Conservation (phyloP, 1,284 basidiomycete species). For the Trametes versicolor region DNA sequence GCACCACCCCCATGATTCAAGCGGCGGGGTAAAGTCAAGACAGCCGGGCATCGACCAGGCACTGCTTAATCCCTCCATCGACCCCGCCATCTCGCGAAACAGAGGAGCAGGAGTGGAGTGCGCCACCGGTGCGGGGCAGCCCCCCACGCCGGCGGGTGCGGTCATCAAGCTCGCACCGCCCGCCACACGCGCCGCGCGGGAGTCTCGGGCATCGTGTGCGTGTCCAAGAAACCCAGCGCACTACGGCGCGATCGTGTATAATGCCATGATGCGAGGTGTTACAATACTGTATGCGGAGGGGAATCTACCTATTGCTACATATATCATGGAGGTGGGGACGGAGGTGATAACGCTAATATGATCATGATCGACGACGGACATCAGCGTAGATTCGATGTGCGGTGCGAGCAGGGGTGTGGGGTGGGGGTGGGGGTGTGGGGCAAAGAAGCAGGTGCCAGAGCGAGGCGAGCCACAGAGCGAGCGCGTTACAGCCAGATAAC, state of each 20-base stretch:
- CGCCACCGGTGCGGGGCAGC: no score
- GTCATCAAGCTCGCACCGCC: not conserved
- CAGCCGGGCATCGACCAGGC: no score
- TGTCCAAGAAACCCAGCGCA: constrained; percentile 36
- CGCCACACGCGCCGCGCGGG: not conserved
- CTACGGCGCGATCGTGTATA: constrained; percentile 40
- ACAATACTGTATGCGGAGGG: constrained; percentile 31
- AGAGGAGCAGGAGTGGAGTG: no score
- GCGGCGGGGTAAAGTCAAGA: no score
- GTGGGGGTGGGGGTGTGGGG: not conserved
- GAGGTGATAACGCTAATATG: not conserved
- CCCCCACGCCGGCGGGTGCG: no score
- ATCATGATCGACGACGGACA: constrained; percentile 16
- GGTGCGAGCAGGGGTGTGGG: constrained; percentile 10
- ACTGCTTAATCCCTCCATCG: no score
- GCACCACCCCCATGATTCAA: no score
- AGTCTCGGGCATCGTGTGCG: not conserved
- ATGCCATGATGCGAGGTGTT: constrained; percentile 41
- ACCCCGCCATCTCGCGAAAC: not conserved
- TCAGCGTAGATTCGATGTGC: constrained; percentile 24
- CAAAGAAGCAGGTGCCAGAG: constrained; percentile 10
- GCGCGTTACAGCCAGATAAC: constrained; percentile 27
- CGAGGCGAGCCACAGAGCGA: constrained; percentile 27
- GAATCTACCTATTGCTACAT: constrained; percentile 43
- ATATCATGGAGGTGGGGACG: constrained; percentile 12